Evolutionary conservation across 805 yeast species (phyloP), one percentile per base, ranked within the genome.

Genomic region (Suhomyces sp.): DNA sequence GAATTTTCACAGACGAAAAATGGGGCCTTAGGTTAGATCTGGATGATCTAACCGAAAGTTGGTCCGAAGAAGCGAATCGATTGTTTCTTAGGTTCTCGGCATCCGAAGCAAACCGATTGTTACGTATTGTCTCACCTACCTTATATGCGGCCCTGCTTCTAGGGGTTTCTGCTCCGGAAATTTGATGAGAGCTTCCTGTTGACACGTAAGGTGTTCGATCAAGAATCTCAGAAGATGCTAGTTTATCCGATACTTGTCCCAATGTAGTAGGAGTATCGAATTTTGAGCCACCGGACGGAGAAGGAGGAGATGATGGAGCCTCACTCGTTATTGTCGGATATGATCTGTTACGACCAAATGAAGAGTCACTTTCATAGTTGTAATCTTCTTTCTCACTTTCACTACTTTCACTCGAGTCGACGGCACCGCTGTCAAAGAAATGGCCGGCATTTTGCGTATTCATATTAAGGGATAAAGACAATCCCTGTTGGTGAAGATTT

Each of bases 1-100:
- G 93, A 32, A 83, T 70, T 31, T 83, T 79, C 27, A 78, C 81
- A 2, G 91, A 82, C 22, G 84, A 77, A 46, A 85, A 81, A 29
- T 77, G 76, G 0, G 88, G 86, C 30, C 76, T 68, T 25, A 68
- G 56, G 37, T 65, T 64, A 11, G 68, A 56, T 11, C 54, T 49
- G 1, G 67, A 56, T 2, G 70, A 57, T 28, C 61, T 52, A 6
- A 56, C 37, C 1, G 72, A 64, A 5, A 57, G 21, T 22, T 51
- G 59, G 36, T 60, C 68, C 0, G 56, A 36, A 8, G 54, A 37
- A n/a, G 16, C 26, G 4, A 30, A 14, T 30, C 33, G 20, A 9
- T 28, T 17, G 14, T 18, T 14, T 15, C 28, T 16, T 8, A 25
- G 14, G 14, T 15, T 14, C 11, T 25, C 28, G 28, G 12, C 16